phyloP scores from a whole-genome alignment of 2,329 filamentous ascomycete genomes.

The Fusarium mangiferae region DNA sequence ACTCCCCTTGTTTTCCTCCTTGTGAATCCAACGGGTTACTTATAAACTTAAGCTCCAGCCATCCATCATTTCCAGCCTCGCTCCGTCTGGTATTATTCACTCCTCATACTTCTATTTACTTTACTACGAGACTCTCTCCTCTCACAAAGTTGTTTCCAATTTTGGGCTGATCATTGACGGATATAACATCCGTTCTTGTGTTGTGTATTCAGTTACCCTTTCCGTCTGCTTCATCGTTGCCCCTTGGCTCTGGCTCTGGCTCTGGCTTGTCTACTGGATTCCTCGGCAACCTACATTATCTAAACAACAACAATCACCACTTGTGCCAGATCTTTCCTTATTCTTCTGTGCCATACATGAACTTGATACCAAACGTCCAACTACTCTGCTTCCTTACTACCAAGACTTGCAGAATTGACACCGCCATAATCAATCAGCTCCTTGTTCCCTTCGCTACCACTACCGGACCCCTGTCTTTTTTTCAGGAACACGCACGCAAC shows the following conservation, averaged over 20 bases:
- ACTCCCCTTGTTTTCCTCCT: conserved; percentile 30
- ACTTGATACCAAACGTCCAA: conserved; percentile 13
- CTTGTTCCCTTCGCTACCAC: conserved; percentile 9
- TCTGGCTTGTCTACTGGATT: conserved; percentile 15
- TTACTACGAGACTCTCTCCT: background rate
- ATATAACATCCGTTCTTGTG: background rate
- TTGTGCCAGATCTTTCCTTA: background rate
- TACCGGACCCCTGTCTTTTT: conserved; percentile 13
- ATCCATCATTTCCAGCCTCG: conserved; percentile 31
- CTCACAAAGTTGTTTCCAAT: background rate
- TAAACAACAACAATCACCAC: conserved; percentile 15
- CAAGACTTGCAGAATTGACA: conserved; percentile 18
- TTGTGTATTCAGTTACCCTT: background rate
- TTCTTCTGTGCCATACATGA: conserved; percentile 18
- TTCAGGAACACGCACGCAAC: conserved; percentile 26
- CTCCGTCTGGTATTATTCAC: conserved; percentile 23
- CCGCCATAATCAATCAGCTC: conserved; percentile 17
- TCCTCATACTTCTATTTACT: conserved; percentile 8
- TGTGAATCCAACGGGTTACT: conserved; percentile 26
- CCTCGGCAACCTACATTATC: conserved; percentile 14
- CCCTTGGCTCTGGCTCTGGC: background rate
- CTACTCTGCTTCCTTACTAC: background rate
- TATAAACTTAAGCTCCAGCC: conserved; percentile 41
- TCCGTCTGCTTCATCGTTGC: conserved; percentile 10
- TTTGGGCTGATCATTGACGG: background rate